phyloP scores from a whole-genome alignment of 768 basidiomycete genomes.

The Boletus subparvulus region DNA sequence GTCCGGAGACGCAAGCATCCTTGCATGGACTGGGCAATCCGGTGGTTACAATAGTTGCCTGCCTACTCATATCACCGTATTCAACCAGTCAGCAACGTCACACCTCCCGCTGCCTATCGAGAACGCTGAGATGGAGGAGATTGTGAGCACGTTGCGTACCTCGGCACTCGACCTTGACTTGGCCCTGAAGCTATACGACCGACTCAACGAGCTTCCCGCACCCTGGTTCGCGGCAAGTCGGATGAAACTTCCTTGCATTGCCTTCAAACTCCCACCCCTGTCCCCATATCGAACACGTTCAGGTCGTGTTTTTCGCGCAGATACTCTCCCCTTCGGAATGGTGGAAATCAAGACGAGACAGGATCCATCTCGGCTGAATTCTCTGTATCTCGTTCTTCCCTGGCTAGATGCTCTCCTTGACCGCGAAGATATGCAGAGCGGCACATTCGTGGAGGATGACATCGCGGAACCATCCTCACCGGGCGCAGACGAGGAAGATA shows the following conservation, averaged over 20 bases:
- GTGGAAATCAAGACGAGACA: not conserved
- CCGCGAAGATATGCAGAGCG: not conserved
- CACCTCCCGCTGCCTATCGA: not conserved
- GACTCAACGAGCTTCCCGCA: not conserved
- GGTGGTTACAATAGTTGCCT: slow-evolving; percentile 4
- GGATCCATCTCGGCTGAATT: not conserved
- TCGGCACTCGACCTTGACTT: not conserved
- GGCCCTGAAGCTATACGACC: not conserved
- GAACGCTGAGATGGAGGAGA: not conserved
- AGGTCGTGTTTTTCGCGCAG: not conserved
- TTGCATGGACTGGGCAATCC: slow-evolving; percentile 7
- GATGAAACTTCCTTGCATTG: not conserved
- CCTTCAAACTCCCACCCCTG: not conserved
- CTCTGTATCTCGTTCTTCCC: not conserved
- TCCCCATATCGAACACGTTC: not conserved
- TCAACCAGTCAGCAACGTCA: not conserved
- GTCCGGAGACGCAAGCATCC: slow-evolving; percentile 2
- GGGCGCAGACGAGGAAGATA: not conserved
- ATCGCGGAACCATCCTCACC: not conserved
- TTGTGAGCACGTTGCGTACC: not conserved
- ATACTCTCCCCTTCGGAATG: not conserved
- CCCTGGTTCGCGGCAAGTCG: not conserved
- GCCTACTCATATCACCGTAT: not conserved
- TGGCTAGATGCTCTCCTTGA: not conserved
- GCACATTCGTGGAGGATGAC: not conserved